Conservation (phyloP, 2,329 filamentous ascomycete species). For the Mycosphaerella arachidis region DNA sequence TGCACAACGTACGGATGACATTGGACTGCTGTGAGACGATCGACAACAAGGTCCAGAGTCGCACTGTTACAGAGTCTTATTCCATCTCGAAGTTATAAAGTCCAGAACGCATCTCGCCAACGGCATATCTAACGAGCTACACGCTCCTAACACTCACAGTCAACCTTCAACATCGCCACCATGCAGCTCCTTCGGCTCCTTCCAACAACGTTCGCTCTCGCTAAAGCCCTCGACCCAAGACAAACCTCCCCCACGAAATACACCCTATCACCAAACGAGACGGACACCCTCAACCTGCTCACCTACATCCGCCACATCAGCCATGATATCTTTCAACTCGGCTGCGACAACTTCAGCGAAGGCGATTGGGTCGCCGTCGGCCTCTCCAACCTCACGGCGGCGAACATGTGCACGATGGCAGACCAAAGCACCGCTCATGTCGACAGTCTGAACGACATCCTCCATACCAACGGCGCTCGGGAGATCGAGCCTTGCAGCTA, state of each 20-base stretch:
- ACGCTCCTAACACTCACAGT: not conserved
- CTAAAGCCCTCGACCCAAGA: not conserved
- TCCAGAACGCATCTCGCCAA: too few species aligned
- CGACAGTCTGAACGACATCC: not conserved
- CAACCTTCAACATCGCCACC: not conserved
- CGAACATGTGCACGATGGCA: not conserved
- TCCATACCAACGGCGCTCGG: not conserved
- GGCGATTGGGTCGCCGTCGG: not conserved
- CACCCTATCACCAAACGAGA: not conserved
- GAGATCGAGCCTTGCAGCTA: not conserved
- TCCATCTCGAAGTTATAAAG: not conserved
- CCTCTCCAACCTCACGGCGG: not conserved
- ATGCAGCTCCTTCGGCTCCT: not conserved
- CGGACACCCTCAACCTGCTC: not conserved
- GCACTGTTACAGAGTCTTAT: not conserved
- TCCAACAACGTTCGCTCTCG: not conserved
- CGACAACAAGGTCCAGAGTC: not conserved
- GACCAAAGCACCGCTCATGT: not conserved
- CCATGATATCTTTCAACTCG: not conserved
- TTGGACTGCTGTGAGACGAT: not conserved
- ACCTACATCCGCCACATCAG: not conserved
- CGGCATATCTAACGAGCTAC: not conserved
- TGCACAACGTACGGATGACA: not conserved
- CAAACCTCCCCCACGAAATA: not conserved
- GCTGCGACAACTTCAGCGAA: not conserved